Evolutionary conservation across 2,329 filamentous ascomycete genomes (phyloP).

Genomic region (Clathrospora elynae): DNA sequence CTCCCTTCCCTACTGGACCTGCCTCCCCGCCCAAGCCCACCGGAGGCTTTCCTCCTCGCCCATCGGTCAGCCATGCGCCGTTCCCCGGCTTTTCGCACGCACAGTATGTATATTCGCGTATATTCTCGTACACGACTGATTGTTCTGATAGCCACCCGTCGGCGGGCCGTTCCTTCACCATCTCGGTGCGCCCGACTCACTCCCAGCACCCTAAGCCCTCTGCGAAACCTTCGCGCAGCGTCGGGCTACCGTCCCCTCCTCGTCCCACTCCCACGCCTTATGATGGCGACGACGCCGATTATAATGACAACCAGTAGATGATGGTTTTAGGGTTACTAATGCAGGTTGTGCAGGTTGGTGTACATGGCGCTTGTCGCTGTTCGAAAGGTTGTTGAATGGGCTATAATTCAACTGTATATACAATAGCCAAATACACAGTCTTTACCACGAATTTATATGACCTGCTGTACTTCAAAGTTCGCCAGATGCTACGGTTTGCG

Average conservation of each 20-base stretch:
- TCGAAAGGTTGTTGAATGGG: not conserved
- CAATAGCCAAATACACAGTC: slow-evolving; percentile 1
- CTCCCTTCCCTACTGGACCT: not conserved
- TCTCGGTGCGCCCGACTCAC: slow-evolving; percentile 19
- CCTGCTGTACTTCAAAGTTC: no score
- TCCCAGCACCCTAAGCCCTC: no score
- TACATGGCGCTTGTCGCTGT: not conserved
- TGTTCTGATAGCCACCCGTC: not conserved
- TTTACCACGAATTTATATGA: slow-evolving; percentile 8
- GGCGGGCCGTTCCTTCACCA: slow-evolving; percentile 12
- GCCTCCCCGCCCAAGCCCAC: no score
- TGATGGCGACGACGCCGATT: slow-evolving; percentile 11
- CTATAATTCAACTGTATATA: no score
- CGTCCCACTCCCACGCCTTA: slow-evolving; percentile 16
- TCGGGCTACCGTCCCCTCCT: slow-evolving; percentile 1
- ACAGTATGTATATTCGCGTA: no score
- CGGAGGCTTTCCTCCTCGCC: not conserved
- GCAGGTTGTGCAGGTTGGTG: not conserved
- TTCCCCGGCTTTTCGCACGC: no score
- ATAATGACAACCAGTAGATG: not conserved
- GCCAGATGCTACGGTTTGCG: no score
- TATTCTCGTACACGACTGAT: not conserved
- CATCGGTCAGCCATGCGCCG: not conserved
- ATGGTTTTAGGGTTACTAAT: no score
- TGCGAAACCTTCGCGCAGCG: slow-evolving; percentile 5